Evolutionary conservation across 805 yeast genomes (phyloP).

Genomic region (Starmerella ratchasimensis): DNA sequence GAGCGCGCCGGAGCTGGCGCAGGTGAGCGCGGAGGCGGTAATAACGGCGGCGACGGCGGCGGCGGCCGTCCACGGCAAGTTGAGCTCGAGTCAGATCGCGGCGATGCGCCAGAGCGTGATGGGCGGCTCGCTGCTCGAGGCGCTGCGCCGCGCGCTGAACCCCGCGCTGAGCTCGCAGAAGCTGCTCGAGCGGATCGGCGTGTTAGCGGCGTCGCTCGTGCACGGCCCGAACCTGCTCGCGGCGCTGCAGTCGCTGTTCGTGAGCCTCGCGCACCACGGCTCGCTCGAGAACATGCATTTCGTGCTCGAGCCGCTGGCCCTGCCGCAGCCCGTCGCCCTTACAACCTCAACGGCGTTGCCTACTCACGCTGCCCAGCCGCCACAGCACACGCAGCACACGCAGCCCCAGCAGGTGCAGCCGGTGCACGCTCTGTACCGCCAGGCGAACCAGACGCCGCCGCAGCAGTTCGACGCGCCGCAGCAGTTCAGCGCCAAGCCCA

Average conservation of each 20-base stretch:
- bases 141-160: constrained; percentile 8
- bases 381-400: neutral
- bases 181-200: constrained; percentile 14
- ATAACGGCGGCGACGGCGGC: constrained; percentile 15
- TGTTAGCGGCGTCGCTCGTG: constrained; percentile 15
- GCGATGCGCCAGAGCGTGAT: constrained; percentile 5
- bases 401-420: neutral
- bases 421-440: neutral
- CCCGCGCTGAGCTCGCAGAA: constrained; percentile 3
- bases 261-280: constrained; percentile 14
- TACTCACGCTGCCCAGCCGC: neutral
- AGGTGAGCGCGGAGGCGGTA: constrained; percentile 11
- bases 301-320: constrained; percentile 8
- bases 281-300: constrained; percentile 5
- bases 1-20: constrained; percentile 5
- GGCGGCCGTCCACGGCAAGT: constrained; percentile 16
- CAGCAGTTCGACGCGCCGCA: neutral
- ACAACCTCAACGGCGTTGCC: neutral
- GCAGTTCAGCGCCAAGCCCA: neutral
- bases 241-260: constrained; percentile 15
- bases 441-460: neutral
- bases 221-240: constrained; percentile 16
- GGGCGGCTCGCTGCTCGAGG: constrained; percentile 12
- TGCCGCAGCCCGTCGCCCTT: neutral
- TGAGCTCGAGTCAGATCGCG: constrained; percentile 3